These are phyloP conservation scores for Diaporthe citri DNA, from an alignment of 2,329 filamentous ascomycete species.

Conservation along the genomic window DNA sequence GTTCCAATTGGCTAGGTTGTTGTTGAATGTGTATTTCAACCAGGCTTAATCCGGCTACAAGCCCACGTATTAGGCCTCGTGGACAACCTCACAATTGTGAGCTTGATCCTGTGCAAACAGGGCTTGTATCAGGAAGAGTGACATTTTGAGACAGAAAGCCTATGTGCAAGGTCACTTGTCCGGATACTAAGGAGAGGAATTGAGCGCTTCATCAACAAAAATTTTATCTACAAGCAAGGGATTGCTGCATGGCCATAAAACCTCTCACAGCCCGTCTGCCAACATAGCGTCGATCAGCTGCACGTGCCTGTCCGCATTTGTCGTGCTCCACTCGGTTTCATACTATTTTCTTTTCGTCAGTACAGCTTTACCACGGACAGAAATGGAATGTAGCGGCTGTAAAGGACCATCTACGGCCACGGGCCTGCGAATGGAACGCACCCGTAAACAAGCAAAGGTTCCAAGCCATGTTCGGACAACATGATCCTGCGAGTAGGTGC, in stretches of 20 bases:
- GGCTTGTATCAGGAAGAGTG: not conserved
- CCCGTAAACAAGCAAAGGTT: not conserved
- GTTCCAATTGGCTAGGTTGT: not conserved
- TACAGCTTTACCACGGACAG: not conserved
- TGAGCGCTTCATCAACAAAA: not conserved
- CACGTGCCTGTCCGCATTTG: slow-evolving; percentile 58
- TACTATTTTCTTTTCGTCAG: slow-evolving; percentile 42
- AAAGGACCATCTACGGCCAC: no score
- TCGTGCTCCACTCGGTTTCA: slow-evolving; percentile 59
- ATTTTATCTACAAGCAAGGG: not conserved
- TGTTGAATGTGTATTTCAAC: not conserved
- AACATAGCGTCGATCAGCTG: slow-evolving; percentile 60
- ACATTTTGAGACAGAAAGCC: not conserved
- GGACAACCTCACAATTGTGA: not conserved
- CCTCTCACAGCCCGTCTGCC: slow-evolving; percentile 52
- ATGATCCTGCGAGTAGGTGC: not conserved
- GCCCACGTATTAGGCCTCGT: not conserved
- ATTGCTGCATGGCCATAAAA: no score
- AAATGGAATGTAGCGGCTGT: not conserved
- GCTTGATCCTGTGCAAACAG: not conserved
- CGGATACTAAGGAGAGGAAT: not conserved
- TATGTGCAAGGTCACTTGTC: not conserved
- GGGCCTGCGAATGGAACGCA: not conserved
- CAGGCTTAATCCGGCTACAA: not conserved
- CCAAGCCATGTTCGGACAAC: not conserved